These are phyloP conservation scores for Aspergillus pseudotamarii DNA, from an alignment of 2,329 filamentous ascomycete species.

Conservation along the genomic window DNA sequence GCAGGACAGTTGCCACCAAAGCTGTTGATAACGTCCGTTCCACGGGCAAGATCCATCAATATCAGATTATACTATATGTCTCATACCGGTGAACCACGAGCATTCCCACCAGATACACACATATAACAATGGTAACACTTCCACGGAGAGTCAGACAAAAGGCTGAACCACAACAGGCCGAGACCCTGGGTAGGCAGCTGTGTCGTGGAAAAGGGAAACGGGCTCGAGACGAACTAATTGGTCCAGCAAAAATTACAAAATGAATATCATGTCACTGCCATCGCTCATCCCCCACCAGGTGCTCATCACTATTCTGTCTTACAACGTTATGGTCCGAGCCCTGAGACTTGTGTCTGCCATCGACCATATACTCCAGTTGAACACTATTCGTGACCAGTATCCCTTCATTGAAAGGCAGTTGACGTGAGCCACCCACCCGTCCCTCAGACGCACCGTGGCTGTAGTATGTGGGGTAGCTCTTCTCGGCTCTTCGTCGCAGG, in stretches of 20 bases:
- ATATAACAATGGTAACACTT: too few species aligned
- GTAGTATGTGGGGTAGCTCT: neutral
- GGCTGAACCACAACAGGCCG: too few species aligned
- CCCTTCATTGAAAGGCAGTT: neutral
- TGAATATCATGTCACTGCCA: neutral
- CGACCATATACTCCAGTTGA: neutral
- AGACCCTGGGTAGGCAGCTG: too few species aligned
- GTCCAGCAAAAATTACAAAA: neutral
- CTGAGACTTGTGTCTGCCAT: neutral
- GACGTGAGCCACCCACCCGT: neutral
- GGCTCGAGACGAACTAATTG: too few species aligned
- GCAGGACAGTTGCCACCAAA: too few species aligned
- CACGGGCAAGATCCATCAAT: too few species aligned
- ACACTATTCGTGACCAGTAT: neutral
- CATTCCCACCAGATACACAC: too few species aligned
- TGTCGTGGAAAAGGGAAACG: too few species aligned
- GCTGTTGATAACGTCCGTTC: too few species aligned
- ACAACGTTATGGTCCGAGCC: neutral
- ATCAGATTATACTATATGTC: too few species aligned
- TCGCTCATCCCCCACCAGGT: neutral
- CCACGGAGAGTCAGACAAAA: too few species aligned
- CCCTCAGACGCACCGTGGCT: neutral
- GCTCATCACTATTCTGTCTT: neutral
- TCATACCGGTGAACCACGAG: too few species aligned
- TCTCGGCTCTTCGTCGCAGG: conserved; percentile 4